Conservation (phyloP, 106 monocot species). For the Ottelia alismoides region DNA sequence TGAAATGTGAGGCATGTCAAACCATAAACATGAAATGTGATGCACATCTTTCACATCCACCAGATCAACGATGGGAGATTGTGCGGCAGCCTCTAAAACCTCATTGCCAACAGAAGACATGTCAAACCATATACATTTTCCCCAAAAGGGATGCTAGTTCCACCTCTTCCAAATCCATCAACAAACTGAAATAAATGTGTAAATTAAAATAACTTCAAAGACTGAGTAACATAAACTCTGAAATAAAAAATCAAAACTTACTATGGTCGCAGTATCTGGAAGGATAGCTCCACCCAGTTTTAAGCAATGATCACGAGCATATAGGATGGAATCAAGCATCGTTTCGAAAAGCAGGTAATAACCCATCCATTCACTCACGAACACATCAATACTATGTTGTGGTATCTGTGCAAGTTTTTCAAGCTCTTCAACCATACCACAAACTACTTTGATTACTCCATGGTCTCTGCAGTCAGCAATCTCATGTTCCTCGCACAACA, state of each 20-base stretch:
- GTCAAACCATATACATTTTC: constrained; percentile 82
- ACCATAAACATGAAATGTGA: no score
- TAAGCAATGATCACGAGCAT: constrained; percentile 88
- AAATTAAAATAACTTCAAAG: no score
- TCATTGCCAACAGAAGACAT: constrained; percentile 92
- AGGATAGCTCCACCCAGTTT: constrained; percentile 94
- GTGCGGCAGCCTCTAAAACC: constrained; percentile 59
- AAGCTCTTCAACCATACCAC: constrained; percentile 85
- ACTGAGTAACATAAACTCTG: no score
- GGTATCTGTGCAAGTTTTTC: constrained; percentile 40
- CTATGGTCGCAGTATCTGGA: constrained; percentile 86
- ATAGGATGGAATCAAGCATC: constrained; percentile 88
- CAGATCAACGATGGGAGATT: constrained; percentile 72
- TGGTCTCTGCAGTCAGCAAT: constrained; percentile 12
- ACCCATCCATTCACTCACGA: constrained; percentile 99
- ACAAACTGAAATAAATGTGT: constrained; percentile 66
- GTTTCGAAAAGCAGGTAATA: constrained; percentile 91
- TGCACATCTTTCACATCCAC: constrained; percentile 36
- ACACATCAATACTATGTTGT: constrained; percentile 65
- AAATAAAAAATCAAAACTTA: no score
- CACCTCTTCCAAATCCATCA: constrained; percentile 91
- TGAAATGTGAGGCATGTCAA: no score
- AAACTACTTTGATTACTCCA: constrained; percentile 61
- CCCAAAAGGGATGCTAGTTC: constrained; percentile 84
- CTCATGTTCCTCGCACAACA: constrained; percentile 13